Evolutionary conservation across 2,329 filamentous ascomycete genomes (phyloP).

Genomic region (Pseudogymnoascus sp.): DNA sequence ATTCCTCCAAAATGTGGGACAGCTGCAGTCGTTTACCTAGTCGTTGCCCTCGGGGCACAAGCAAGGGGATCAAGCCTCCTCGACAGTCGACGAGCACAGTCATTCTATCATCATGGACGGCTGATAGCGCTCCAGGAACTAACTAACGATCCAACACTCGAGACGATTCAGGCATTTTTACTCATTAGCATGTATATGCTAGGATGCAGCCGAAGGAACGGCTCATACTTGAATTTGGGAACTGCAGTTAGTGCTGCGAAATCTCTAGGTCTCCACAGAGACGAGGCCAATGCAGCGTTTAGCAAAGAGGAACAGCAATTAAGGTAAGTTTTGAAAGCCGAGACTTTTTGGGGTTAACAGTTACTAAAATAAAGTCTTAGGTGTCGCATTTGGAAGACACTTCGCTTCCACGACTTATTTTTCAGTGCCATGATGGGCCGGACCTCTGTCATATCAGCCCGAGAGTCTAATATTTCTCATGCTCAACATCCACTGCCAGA

Average conservation of each 20-base stretch:
- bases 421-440: slow-evolving; percentile 14
- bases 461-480: background rate
- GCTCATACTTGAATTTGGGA: slow-evolving; percentile 34
- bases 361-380: background rate
- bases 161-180: slow-evolving; percentile 29
- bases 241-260: slow-evolving; percentile 33
- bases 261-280: slow-evolving; percentile 28
- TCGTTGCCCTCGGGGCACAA: slow-evolving; percentile 30
- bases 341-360: background rate
- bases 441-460: slow-evolving; percentile 3
- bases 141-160: slow-evolving; percentile 31
- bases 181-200: slow-evolving; percentile 34
- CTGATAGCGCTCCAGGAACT: slow-evolving; percentile 28
- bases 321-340: background rate
- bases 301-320: slow-evolving; percentile 4
- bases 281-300: slow-evolving; percentile 7
- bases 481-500: background rate
- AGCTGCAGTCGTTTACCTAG: slow-evolving; percentile 22
- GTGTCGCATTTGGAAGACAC: slow-evolving; percentile 15
- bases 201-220: slow-evolving; percentile 30
- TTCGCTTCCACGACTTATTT: slow-evolving; percentile 14
- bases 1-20: background rate
- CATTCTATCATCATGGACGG: slow-evolving; percentile 31
- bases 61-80: slow-evolving; percentile 25
- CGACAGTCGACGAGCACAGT: slow-evolving; percentile 28